Evolutionary conservation across 2,329 filamentous ascomycete genomes (phyloP), one percentile per base, ranked within the genome.

Genomic region (Aspergillus sp.): DNA sequence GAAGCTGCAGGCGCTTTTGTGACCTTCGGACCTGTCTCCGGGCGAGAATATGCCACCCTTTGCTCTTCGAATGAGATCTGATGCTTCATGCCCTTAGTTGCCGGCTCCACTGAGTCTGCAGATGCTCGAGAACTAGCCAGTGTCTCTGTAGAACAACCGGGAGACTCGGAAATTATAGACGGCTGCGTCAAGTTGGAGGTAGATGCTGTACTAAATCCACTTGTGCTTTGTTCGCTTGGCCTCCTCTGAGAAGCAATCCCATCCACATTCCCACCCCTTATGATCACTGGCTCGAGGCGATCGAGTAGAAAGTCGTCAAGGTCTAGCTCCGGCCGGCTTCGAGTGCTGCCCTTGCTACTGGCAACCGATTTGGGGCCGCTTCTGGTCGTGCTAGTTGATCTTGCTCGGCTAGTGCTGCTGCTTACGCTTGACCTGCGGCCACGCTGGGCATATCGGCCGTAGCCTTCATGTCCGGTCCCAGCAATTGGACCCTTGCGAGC

Each of bases 381-480:
- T 52, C 71, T 63, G 15, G 74, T 75, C 2, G 74, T 76, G 63
- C 79, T 80, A 23, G 73, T 76, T 53, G 74, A 81, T 48, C 75
- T 75, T 63, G 70, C 75, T 63, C 77, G 75, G 38, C 71, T 75
- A 13, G 69, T 79, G 32, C 67, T 76, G 64, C 73, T 79, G 58
- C 77, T 72, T 51, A 74, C 67, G 56, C 79, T 81, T 54, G 72
- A 56, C 61, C 77, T 80, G 55, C 80, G 75, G 48, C 79, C 80
- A 45, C 80, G 74, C 58, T 76, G 74, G 4, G 74, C 73, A 67
- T 82, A 80, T 65, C 75, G 82, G 12, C 80, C 80, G 65, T 84
- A 84, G 28, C 79, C 80, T 78, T 98, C 94, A 70, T 98, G 92
- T 0, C 94, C 94, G 39, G 94, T 98, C n/a, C 94, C 94, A 43